Conservation (phyloP, 2,329 filamentous ascomycete species). For the Colletotrichum sp. region DNA sequence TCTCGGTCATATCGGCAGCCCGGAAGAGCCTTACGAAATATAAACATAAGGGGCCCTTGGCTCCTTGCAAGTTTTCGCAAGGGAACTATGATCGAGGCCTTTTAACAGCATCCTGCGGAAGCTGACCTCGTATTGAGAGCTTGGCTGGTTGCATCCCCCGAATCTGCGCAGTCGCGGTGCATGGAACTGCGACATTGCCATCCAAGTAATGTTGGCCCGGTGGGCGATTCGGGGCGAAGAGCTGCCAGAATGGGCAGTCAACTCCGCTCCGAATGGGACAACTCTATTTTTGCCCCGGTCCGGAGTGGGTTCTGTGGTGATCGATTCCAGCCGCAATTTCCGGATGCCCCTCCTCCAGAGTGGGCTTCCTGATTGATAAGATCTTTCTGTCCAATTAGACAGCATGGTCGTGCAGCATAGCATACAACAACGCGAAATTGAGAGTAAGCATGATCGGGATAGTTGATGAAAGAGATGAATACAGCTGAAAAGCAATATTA, state of each 20-base stretch:
- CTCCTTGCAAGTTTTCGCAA: background rate
- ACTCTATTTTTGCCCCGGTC: background rate
- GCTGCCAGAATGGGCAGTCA: background rate
- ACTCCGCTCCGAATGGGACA: background rate
- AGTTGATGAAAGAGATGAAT: background rate
- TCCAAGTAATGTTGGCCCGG: background rate
- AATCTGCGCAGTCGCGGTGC: background rate
- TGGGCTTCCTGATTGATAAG: background rate
- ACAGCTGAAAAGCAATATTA: background rate
- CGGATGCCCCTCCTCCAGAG: background rate
- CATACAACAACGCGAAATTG: background rate
- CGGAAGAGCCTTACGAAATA: background rate
- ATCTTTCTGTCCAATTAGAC: background rate
- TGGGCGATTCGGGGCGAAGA: background rate
- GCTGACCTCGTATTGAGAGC: background rate
- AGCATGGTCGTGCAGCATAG: accelerated
- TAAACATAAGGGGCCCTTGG: background rate
- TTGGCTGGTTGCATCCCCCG: background rate
- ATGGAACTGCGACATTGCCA: background rate
- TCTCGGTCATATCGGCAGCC: background rate
- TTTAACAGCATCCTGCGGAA: background rate
- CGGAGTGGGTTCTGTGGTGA: background rate
- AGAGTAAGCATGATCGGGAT: background rate
- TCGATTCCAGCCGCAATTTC: background rate
- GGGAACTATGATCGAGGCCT: background rate